A percentile compares a stretch with the other conserved stretches of the same genome.
These are phyloP conservation scores for Elaeis oleifera DNA, from an alignment of 202 grass and related monocot species.

Conservation along the genomic window DNA sequence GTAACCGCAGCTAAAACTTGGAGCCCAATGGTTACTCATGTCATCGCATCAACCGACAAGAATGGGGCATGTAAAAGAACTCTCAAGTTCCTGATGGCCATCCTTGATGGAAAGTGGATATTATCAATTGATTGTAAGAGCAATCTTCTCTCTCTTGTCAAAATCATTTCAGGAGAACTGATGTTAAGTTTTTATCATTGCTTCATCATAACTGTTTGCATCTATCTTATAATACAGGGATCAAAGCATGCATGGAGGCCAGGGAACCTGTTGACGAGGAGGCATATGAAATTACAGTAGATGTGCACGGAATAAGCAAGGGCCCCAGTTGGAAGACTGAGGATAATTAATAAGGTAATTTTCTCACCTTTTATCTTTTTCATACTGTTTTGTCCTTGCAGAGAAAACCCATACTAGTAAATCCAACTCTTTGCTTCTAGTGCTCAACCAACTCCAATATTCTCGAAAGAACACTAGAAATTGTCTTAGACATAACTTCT, in stretches of 20 bases:
- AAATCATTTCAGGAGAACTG: neutral
- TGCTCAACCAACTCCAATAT: too few relatives aligned
- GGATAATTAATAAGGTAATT: slow-evolving; percentile 30
- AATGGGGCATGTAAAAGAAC: slow-evolving; percentile 83
- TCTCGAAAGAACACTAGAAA: too few relatives aligned
- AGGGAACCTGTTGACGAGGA: slow-evolving; percentile 14
- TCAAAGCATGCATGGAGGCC: slow-evolving; percentile 13
- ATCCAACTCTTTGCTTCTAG: neutral
- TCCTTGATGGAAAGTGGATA: slow-evolving; percentile 84
- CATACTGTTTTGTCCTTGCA: too few relatives aligned
- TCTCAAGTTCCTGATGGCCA: slow-evolving; percentile 83
- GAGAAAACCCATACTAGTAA: neutral
- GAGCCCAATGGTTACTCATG: slow-evolving; percentile 69
- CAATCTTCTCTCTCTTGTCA: neutral
- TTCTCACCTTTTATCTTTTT: neutral
- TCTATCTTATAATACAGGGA: slow-evolving; percentile 25
- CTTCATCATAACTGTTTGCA: neutral
- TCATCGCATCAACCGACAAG: slow-evolving; percentile 64
- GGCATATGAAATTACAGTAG: slow-evolving; percentile 29
- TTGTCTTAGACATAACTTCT: too few relatives aligned
- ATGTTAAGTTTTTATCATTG: too few relatives aligned
- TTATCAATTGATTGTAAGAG: slow-evolving; percentile 69
- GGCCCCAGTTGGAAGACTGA: slow-evolving; percentile 36
- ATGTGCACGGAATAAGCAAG: neutral
- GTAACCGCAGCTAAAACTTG: slow-evolving; percentile 50